Base-by-base conservation (phyloP, 2,329 filamentous ascomycete species). In the Aspergillus pseudonomiae region DNA sequence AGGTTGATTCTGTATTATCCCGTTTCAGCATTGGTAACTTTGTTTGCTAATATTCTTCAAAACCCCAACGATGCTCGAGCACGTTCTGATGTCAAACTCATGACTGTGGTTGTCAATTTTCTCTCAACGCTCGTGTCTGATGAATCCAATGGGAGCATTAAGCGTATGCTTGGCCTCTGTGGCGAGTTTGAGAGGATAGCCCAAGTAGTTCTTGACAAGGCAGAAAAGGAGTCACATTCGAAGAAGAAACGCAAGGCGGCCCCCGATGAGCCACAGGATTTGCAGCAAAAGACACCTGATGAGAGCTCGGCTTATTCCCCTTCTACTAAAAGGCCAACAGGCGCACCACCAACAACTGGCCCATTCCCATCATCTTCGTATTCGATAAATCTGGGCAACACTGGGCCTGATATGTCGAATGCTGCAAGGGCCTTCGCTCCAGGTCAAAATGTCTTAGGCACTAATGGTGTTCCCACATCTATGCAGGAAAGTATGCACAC, bases 131-230 rank as follows among this genome's bases (percentile, higher is more conserved):
- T 99, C 14, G 91, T 91, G n/a, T 87, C 91, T 41, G 94, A 98
- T 71, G 92, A 94, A 67, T 91, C 93, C 62, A 95, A 94, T 63
- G 92, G 93, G 48, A 94, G 92, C 71, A 92, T 98, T 6, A 92
- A 93, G 75, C 91, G 95, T 57, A 98, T 98, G 93, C 86, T 97
- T 21, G 91, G 90, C 28, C 90, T 98, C 1, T 98, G 94, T 77
- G 88, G 92, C n/a, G 95, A 99, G 73, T 99, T 99, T 71, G 94
- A 97, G 77, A 89, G 95, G 63, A 97, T 99, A 67, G 93, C 93
- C 41, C 92, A 90, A 73, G 88, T 93, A 3, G 93, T 97, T 10
- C 89, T 98, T 53, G 94, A 98, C 64, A 96, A 94, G 76, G 88
- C 92, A 0, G 94, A 98, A 74, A 93, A 91, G 72, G 94, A 98